These are phyloP conservation scores for Haematococcus sp. DNA, from an alignment of 139 green algal genomes.

Conservation along the genomic window DNA sequence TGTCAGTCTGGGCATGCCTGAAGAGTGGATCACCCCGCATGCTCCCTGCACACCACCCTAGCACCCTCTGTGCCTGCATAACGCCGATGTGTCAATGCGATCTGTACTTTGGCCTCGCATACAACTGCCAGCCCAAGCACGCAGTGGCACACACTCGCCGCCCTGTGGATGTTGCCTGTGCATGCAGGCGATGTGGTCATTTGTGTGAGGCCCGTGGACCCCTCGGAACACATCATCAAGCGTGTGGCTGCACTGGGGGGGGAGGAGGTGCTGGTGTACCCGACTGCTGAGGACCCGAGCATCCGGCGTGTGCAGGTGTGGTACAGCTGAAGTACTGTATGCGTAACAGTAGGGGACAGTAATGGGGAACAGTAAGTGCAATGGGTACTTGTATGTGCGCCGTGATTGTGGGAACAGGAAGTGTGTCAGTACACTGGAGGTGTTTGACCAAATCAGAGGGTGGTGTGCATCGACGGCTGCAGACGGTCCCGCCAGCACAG, in stretches of 20 bases:
- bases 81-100: too few species aligned
- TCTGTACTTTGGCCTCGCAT: too few species aligned
- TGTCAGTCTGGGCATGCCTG: background rate
- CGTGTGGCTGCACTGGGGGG: constrained; percentile 42
- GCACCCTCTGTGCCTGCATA: too few species aligned
- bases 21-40: background rate
- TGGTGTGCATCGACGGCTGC: too few species aligned
- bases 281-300: constrained; percentile 9
- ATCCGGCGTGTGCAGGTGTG: constrained; percentile 15
- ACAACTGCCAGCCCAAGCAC: too few species aligned
- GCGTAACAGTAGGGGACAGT: constrained; percentile 12
- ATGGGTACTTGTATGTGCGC: too few species aligned
- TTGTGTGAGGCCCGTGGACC: constrained; percentile 43
- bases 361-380: too few species aligned
- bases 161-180: background rate
- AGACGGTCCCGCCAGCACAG: too few species aligned
- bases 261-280: constrained; percentile 18
- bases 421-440: too few species aligned
- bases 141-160: background rate
- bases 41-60: too few species aligned
- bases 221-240: constrained; percentile 58
- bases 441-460: too few species aligned
- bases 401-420: too few species aligned
- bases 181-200: constrained; percentile 58
- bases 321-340: constrained; percentile 23